These are phyloP conservation scores for Calocera cornea DNA, from an alignment of 768 basidiomycete genomes.

Conservation along the genomic window DNA sequence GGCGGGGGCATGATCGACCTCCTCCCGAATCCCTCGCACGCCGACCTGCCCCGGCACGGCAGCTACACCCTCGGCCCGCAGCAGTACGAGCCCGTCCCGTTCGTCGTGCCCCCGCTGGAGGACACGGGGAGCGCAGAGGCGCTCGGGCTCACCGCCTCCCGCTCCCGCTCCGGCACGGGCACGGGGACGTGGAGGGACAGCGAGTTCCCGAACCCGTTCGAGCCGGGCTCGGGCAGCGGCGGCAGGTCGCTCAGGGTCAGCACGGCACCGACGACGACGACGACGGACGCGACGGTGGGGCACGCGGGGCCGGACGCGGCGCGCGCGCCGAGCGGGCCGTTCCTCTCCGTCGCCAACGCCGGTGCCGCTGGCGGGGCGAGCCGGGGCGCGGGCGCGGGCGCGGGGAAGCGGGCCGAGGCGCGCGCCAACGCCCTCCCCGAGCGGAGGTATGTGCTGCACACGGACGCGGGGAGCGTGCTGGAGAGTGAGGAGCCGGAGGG, in stretches of 20 bases:
- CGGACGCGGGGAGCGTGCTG: background rate
- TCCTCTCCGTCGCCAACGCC: background rate
- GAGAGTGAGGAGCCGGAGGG: background rate
- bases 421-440: background rate
- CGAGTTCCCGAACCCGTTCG: no score
- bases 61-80: background rate
- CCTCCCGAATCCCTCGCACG: background rate
- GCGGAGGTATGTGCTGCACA: background rate
- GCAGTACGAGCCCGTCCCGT: slow-evolving; percentile 2
- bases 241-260: background rate
- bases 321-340: no score
- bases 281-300: background rate
- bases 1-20: slow-evolving; percentile 1
- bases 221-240: background rate
- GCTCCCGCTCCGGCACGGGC: background rate
- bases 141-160: no score
- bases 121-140: background rate
- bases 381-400: background rate
- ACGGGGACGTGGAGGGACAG: no score
- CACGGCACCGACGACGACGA: background rate
- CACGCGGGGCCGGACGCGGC: background rate
- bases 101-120: background rate
- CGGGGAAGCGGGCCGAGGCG: background rate
- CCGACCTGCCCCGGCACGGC: background rate
- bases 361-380: background rate